Evolutionary conservation across 1,284 basidiomycete species (phyloP).

Genomic region (Ganoderma lingzhi): DNA sequence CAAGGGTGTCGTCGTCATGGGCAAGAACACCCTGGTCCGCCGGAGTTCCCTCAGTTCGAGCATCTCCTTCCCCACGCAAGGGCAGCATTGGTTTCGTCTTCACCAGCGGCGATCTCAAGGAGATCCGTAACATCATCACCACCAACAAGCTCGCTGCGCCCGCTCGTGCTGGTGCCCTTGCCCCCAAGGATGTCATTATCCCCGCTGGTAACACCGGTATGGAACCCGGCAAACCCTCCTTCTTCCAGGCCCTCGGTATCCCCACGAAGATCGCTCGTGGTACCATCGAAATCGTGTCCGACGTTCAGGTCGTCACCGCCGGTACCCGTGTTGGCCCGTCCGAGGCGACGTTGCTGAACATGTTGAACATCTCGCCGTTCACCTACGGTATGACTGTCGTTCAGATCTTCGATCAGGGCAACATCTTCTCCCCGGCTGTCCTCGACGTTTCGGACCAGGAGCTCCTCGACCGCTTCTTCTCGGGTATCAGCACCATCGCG

Average conservation of each 20-base stretch:
- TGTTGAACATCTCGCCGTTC: constrained; percentile 99
- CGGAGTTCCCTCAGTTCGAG: constrained; percentile 95
- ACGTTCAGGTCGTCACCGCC: constrained; percentile 94
- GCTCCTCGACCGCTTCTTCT: constrained; percentile 90
- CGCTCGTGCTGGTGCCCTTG: constrained; percentile 97
- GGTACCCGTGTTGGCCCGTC: constrained; percentile 96
- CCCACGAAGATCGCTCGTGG: constrained; percentile 99
- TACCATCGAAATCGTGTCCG: constrained; percentile 99
- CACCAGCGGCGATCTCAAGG: constrained; percentile 93
- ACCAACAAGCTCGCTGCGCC: constrained; percentile 99
- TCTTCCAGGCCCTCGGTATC: constrained; percentile 99
- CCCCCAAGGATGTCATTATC: constrained; percentile 92
- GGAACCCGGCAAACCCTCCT: constrained; percentile 99
- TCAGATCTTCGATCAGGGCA: constrained; percentile 93
- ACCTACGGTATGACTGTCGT: constrained; percentile 98
- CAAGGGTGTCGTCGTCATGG: constrained; percentile 98
- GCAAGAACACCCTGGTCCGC: constrained; percentile 99
- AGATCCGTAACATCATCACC: constrained; percentile 90
- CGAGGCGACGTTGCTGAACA: constrained; percentile 98
- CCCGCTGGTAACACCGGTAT: constrained; percentile 99
- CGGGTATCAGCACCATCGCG: constrained; percentile 95
- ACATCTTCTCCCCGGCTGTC: constrained; percentile 90
- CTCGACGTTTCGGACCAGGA: constrained; percentile 95
- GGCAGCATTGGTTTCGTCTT: constrained; percentile 99
- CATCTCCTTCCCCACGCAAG: constrained; percentile 92